phyloP scores from a whole-genome alignment of 768 basidiomycete species.

The Kondoa subrosea region DNA sequence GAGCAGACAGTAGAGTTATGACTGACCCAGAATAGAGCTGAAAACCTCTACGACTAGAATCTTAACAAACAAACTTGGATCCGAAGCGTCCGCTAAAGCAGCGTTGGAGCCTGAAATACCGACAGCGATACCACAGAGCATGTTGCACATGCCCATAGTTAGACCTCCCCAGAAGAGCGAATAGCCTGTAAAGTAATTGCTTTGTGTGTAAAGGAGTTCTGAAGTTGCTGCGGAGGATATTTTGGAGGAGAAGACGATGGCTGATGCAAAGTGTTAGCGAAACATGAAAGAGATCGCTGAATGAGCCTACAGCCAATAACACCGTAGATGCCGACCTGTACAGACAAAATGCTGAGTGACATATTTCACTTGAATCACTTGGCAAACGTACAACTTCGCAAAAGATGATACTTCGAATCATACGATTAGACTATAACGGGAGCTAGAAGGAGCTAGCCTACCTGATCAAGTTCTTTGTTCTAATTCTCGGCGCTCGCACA shows the following conservation, averaged over 20 bases:
- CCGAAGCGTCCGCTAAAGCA: conserved; percentile 84
- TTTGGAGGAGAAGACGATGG: conserved; percentile 86
- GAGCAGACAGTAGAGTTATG: neutral
- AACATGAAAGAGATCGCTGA: neutral
- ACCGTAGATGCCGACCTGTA: conserved; percentile 63
- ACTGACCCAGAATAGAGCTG: conserved; percentile 37
- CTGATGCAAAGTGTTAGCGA: conserved; percentile 41
- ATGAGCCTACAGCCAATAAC: conserved; percentile 43
- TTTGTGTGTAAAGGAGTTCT: conserved; percentile 58
- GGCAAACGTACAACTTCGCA: conserved; percentile 64
- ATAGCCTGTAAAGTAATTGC: conserved; percentile 91
- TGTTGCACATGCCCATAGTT: conserved; percentile 82
- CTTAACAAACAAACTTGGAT: conserved; percentile 87
- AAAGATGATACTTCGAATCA: conserved; percentile 66
- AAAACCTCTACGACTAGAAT: conserved; percentile 93
- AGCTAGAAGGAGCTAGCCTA: conserved; percentile 27
- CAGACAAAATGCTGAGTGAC: no score
- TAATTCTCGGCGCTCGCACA: conserved; percentile 77
- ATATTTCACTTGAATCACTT: no score
- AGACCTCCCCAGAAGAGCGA: conserved; percentile 95
- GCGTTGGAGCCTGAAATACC: conserved; percentile 91
- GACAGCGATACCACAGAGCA: conserved; percentile 84
- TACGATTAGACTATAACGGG: neutral
- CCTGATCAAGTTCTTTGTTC: conserved; percentile 97
- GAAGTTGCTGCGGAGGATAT: conserved; percentile 40